These are phyloP conservation scores for Jatropha podagrica DNA, from an alignment of 441 rosid species.

Conservation along the genomic window DNA sequence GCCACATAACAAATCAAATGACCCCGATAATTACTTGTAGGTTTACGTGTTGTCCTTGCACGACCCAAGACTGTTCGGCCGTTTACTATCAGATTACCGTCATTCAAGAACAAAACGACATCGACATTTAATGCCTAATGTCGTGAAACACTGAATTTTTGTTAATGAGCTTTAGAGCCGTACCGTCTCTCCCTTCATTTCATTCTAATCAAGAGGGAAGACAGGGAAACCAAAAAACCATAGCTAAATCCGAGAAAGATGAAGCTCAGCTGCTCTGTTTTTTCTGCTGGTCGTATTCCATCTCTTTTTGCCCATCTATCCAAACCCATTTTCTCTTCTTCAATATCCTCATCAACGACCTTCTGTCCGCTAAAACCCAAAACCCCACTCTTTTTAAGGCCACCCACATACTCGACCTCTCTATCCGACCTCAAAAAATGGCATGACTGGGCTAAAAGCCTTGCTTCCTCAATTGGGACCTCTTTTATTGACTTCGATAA, in stretches of 20 bases:
- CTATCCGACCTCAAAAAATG: conserved; percentile 58
- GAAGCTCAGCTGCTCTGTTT: conserved; percentile 13
- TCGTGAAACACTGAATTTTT: no score
- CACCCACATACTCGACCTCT: conserved; percentile 43
- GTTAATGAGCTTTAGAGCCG: no score
- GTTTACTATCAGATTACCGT: no score
- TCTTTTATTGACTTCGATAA: conserved; percentile 50
- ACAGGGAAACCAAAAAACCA: background rate
- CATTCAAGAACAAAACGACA: no score
- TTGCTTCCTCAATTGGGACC: conserved; percentile 57
- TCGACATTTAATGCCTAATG: no score
- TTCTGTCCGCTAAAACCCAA: conserved; percentile 31
- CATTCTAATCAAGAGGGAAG: background rate
- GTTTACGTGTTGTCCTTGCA: no score
- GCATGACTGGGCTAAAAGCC: conserved; percentile 72
- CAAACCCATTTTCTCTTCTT: conserved; percentile 26
- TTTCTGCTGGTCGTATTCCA: conserved; percentile 4
- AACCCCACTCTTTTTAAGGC: conserved; percentile 56
- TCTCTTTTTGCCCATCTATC: conserved; percentile 11
- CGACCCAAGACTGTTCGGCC: no score
- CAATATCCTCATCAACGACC: background rate
- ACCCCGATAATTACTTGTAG: no score
- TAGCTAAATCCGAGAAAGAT: conserved; percentile 1
- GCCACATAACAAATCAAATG: no score
- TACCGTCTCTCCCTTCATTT: no score